These are phyloP conservation scores for Coix lacrymajobi DNA, from an alignment of 176 grass and related monocot species.

Conservation along the genomic window DNA sequence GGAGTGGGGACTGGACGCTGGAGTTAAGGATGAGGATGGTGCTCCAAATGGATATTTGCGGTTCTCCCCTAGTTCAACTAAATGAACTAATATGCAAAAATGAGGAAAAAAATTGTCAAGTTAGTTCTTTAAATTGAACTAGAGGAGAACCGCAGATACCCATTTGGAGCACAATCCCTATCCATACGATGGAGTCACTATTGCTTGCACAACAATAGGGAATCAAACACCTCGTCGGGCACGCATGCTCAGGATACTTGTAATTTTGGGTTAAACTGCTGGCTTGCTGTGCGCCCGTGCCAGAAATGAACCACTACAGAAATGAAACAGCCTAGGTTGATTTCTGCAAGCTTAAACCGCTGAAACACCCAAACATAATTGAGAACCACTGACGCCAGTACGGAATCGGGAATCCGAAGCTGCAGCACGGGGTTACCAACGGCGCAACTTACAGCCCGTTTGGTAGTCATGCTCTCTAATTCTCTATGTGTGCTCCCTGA, in stretches of 20 bases:
- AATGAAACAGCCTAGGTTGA: too few species aligned
- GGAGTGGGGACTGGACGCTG: not conserved
- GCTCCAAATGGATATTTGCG: too few species aligned
- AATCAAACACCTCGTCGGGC: not conserved
- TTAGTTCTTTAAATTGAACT: too few species aligned
- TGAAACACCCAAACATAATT: not conserved
- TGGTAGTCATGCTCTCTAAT: too few species aligned
- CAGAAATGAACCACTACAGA: not conserved
- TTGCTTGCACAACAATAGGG: not conserved
- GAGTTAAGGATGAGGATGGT: too few species aligned
- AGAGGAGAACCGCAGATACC: too few species aligned
- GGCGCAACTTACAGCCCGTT: too few species aligned
- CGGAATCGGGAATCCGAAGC: not conserved
- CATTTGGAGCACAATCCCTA: too few species aligned
- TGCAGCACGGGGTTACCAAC: not conserved
- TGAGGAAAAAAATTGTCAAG: too few species aligned
- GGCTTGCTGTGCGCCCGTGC: not conserved
- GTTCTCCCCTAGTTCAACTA: too few species aligned
- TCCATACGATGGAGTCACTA: not conserved
- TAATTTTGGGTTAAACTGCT: not conserved
- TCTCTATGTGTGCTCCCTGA: too few species aligned
- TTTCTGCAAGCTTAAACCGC: not conserved
- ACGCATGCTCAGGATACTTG: not conserved
- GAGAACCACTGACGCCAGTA: not conserved
- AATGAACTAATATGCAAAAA: too few species aligned